Base-by-base conservation (phyloP, 495 filamentous ascomycete species). In the Paragyromitra xinjiangensis region DNA sequence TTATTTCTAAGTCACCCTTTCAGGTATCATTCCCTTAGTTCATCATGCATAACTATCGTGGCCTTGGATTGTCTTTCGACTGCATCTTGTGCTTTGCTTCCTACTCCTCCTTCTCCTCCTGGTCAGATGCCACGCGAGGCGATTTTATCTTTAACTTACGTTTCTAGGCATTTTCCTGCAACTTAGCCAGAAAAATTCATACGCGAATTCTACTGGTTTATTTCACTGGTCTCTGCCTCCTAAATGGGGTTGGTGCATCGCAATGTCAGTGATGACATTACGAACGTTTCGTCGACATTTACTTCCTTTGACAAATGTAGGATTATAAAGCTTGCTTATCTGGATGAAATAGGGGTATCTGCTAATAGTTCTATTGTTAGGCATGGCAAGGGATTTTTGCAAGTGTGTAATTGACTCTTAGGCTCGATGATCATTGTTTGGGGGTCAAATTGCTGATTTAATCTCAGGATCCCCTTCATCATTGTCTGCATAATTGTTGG, bases 241-340 rank as follows among this genome's bases (percentile, higher is more conserved):
- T 7, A 56, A 19, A 75, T 75, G 73, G 34, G 44, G 14, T 64
- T 56, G 44, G 26, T 63, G 8, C 66, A 22, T 90, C 12, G 92
- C 91, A 14, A 83, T 74, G 5, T 82, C 66, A 2, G 83, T 67
- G 65, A 85, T 82, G 37, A 84, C 45, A 40, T 81, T 73, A 34
- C 56, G 5, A 45, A 44, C 11, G 62, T 80, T 11, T 64, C 45
- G 12, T 61, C 61, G 9, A 80, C 78, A 24, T 79, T 80, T 48
- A 69, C 45, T 6, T 80, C 76, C 12, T 80, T 73, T 29, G 69
- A 80, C 16, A 80, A 24, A 77, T 80, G 78, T 80, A 34, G 80
- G 77, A 12, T 50, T 22, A 19, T 29, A 24, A 16, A 26, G n/a
- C 3, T 8, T 29, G 3, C 44, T 16, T 24, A 39, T 56, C 11